These are phyloP conservation scores for Agapanthus africanus DNA, from an alignment of 106 monocot species.

Conservation along the genomic window DNA sequence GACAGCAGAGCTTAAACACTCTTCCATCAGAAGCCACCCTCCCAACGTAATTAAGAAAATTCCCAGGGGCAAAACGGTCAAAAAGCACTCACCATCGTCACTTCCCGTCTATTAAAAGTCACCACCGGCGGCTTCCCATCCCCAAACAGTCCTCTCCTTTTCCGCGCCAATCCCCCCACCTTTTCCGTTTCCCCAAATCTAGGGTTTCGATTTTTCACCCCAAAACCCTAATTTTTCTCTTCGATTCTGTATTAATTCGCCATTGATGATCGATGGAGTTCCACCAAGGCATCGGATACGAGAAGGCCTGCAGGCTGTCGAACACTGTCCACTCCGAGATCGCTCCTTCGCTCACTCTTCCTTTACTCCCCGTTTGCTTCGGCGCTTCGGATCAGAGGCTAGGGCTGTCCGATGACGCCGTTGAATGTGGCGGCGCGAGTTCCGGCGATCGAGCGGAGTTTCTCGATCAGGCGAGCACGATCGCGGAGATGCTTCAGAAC, in stretches of 20 bases:
- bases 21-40: too few relatives aligned
- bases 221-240: constrained; percentile 9
- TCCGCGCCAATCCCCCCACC: constrained; percentile 12
- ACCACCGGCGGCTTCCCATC: too few relatives aligned
- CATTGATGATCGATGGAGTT: constrained; percentile 24
- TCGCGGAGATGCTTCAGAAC: constrained; percentile 58
- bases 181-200: constrained; percentile 6
- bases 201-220: constrained; percentile 5
- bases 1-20: too few relatives aligned
- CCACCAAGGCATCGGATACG: constrained; percentile 46
- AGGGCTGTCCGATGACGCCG: constrained; percentile 33
- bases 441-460: constrained; percentile 37
- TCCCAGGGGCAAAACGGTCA: too few relatives aligned
- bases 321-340: constrained; percentile 75
- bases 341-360: constrained; percentile 63
- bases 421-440: not conserved
- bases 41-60: too few relatives aligned
- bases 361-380: constrained; percentile 55
- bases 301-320: constrained; percentile 68
- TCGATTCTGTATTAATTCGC: constrained; percentile 1
- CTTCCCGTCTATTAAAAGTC: too few relatives aligned
- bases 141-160: not conserved
- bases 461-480: constrained; percentile 31
- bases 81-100: too few relatives aligned
- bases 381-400: constrained; percentile 47